Evolutionary conservation across 2,329 filamentous ascomycete genomes (phyloP), one percentile per base, ranked within the genome.

Genomic region (Sclerotinia minor): DNA sequence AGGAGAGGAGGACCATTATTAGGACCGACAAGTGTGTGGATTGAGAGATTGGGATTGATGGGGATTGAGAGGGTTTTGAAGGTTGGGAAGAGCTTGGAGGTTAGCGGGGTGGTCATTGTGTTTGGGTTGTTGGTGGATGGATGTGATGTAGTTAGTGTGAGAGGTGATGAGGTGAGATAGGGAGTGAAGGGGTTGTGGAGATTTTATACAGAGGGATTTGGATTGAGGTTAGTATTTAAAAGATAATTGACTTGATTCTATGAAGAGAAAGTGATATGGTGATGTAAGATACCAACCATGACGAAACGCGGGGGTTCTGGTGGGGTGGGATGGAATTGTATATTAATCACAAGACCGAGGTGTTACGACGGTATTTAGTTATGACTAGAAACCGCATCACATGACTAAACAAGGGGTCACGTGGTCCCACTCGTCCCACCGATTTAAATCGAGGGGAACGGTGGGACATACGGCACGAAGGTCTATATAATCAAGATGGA

Each of bases 1-100:
- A 81, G 77, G 8, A 85, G 77, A 0, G 82, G 78, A 0, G 80
- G 81, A 0, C 76, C 67, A 9, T 19, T 53, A 9, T 29, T n/a
- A 0, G 64, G 64, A 0, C 54, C 47, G 13, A 32, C 41, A 4
- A 61, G 45, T 0, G 64, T 66, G 13, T 60, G 45, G 11, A 53
- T 66, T 17, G 32, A 44, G 17, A 66, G 13, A 2, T 5, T 11
- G 1, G 45, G 4, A 24, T 3, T 24, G 7, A 26, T 26, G 24
- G 45, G 19, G 7, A 66, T 52, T 0, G 45, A 61, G 19, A 26
- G 58, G 21, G 58, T 24, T 9, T 7, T 24, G 7, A 61, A 61
- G 45, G 24, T 38, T 61, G 58, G 58, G 58, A 49, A 61, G 58
- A 61, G 29, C 29, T 29, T 29, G 29, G 29, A 29, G 29, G 2